Evolutionary conservation across 208 protist species (phyloP).

Genomic region (Trypanosoma mega): DNA sequence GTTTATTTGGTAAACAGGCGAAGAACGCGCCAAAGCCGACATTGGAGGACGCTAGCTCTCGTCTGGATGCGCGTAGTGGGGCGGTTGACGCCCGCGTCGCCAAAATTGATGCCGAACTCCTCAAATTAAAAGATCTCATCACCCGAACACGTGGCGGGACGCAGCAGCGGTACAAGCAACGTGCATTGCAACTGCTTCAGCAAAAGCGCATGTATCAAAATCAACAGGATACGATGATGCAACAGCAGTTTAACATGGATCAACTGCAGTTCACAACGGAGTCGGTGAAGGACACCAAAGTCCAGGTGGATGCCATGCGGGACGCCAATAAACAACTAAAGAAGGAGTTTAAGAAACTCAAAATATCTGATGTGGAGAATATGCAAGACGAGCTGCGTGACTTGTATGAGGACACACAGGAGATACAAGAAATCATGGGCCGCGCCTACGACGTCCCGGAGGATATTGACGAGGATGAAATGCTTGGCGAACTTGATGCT

Average conservation of each 20-base stretch:
- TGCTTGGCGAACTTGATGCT: slow-evolving; percentile 87
- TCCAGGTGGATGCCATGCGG: slow-evolving; percentile 89
- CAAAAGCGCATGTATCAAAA: slow-evolving; percentile 93
- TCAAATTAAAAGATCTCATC: slow-evolving; percentile 82
- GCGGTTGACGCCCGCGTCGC: slow-evolving; percentile 74
- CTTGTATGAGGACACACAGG: slow-evolving; percentile 88
- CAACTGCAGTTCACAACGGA: slow-evolving; percentile 91
- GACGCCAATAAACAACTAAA: slow-evolving; percentile 84
- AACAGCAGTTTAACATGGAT: slow-evolving; percentile 93
- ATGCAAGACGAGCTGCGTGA: slow-evolving; percentile 92
- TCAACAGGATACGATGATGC: slow-evolving; percentile 88
- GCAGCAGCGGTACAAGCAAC: slow-evolving; percentile 90
- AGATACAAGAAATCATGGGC: slow-evolving; percentile 93
- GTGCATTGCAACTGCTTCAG: slow-evolving; percentile 86
- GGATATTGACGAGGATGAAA: slow-evolving; percentile 92
- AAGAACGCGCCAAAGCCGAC: slow-evolving; percentile 71
- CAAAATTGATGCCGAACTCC: slow-evolving; percentile 88
- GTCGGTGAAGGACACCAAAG: slow-evolving; percentile 90
- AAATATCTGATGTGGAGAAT: slow-evolving; percentile 79
- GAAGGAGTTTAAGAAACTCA: slow-evolving; percentile 85
- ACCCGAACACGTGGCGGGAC: slow-evolving; percentile 60
- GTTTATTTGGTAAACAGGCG: slow-evolving; percentile 83
- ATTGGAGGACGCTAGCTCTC: slow-evolving; percentile 81
- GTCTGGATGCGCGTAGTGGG: slow-evolving; percentile 66
- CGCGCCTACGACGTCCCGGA: slow-evolving; percentile 89